Evolutionary conservation across 164 flowering plant species (phyloP).

Genomic region (Magnolia kwangsiensis): DNA sequence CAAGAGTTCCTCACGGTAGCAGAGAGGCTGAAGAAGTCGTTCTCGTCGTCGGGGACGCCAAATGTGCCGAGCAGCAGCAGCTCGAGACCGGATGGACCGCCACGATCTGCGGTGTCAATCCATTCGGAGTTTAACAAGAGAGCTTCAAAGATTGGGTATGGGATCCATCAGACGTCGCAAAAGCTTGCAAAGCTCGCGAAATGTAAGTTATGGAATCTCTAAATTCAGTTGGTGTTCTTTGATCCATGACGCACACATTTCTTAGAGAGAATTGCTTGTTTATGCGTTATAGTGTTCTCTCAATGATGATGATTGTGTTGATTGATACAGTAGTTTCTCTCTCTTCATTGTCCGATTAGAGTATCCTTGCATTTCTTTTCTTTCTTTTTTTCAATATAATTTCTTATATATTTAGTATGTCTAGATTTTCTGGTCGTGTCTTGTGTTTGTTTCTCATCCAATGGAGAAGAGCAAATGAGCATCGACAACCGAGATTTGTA

Average conservation of each 20-base stretch:
- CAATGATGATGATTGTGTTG: no score
- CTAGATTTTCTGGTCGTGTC: no score
- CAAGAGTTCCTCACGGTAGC: constrained; percentile 69
- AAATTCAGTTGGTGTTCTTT: neutral
- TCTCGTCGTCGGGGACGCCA: constrained; percentile 18
- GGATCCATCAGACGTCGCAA: constrained; percentile 92
- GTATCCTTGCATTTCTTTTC: no score
- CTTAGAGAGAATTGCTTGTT: neutral
- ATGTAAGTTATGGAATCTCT: constrained; percentile 46
- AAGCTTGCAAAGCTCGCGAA: constrained; percentile 89
- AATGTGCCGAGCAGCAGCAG: constrained; percentile 38
- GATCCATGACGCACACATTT: no score
- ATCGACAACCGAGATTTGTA: no score
- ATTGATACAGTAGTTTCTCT: no score
- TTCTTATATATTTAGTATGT: no score
- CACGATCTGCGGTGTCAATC: constrained; percentile 53
- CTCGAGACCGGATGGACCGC: constrained; percentile 30
- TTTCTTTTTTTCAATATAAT: no score
- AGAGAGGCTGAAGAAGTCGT: constrained; percentile 64
- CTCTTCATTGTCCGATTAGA: no score
- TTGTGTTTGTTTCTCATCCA: no score
- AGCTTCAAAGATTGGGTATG: constrained; percentile 89
- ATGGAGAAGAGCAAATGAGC: no score
- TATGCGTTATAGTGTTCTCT: no score
- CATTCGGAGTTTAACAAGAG: constrained; percentile 87